Conservation (phyloP, 140 eudicot genomes). For the Erigeron philadelphicus region DNA sequence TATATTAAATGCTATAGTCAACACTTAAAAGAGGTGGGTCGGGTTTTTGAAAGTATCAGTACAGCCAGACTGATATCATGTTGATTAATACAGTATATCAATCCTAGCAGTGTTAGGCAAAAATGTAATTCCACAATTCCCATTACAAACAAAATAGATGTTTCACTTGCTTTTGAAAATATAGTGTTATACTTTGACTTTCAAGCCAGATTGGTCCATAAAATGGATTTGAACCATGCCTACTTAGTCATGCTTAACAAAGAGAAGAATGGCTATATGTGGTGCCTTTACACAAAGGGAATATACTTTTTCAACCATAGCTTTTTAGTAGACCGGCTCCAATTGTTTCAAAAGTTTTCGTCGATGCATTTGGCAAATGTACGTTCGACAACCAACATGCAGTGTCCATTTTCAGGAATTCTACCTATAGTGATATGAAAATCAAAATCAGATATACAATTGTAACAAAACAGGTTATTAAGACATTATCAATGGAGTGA, state of each 20-base stretch:
- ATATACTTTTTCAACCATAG: not conserved
- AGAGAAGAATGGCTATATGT: not conserved
- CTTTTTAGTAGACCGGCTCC: not conserved
- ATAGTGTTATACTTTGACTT: not conserved
- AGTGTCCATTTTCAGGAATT: too few species aligned
- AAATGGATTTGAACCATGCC: not conserved
- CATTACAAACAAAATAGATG: not conserved
- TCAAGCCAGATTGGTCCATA: not conserved
- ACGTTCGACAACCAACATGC: not conserved
- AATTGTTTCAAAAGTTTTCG: too few species aligned
- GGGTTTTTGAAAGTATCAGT: not conserved
- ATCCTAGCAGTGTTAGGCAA: not conserved
- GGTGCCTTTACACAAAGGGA: not conserved
- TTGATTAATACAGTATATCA: not conserved
- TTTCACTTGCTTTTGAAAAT: not conserved
- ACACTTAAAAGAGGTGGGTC: not conserved
- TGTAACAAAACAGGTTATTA: too few species aligned
- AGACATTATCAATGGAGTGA: too few species aligned
- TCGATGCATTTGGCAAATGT: not conserved
- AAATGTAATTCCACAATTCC: slow-evolving; percentile 3
- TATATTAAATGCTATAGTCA: not conserved
- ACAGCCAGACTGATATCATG: not conserved
- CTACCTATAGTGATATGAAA: too few species aligned
- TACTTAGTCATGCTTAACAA: not conserved
- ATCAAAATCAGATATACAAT: too few species aligned